A percentile compares a stretch with the other conserved stretches of the same genome.
Evolutionary conservation across 73 alveolate species (phyloP).

Genomic region (Uronychia binucleata): DNA sequence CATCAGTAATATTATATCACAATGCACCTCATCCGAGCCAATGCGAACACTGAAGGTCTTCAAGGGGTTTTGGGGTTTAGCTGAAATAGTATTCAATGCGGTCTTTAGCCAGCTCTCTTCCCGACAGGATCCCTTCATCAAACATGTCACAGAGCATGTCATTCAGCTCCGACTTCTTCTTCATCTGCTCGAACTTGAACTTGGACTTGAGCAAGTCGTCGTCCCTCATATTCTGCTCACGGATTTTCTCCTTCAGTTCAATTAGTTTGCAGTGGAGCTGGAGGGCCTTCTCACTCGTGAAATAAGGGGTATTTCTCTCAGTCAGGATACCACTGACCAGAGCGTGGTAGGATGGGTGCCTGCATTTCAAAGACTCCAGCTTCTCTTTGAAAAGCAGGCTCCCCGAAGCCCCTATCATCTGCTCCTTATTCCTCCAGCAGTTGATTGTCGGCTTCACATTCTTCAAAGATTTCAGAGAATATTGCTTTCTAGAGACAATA

Average conservation of each 20-base stretch:
- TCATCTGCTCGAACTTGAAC: neutral
- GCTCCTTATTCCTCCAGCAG: neutral
- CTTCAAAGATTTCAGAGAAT: neutral
- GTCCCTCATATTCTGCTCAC: neutral
- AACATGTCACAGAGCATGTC: neutral
- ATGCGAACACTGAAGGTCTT: too few relatives aligned
- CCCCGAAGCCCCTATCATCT: neutral
- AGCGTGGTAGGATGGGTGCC: neutral
- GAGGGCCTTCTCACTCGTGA: neutral
- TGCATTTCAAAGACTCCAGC: neutral
- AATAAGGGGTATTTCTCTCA: neutral
- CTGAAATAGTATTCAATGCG: neutral
- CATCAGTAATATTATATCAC: too few relatives aligned
- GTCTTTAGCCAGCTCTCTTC: neutral
- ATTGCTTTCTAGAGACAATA: neutral
- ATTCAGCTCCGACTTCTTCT: neutral
- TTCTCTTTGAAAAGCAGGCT: neutral
- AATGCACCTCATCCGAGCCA: too few relatives aligned
- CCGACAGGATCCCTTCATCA: neutral
- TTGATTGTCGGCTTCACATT: neutral
- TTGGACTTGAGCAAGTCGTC: neutral
- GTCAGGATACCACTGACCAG: neutral
- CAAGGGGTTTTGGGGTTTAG: too few relatives aligned
- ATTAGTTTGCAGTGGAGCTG: neutral
- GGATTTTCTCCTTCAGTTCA: neutral